Conservation (phyloP, 2,329 filamentous ascomycete species). For the Scytalidium lignicola region DNA sequence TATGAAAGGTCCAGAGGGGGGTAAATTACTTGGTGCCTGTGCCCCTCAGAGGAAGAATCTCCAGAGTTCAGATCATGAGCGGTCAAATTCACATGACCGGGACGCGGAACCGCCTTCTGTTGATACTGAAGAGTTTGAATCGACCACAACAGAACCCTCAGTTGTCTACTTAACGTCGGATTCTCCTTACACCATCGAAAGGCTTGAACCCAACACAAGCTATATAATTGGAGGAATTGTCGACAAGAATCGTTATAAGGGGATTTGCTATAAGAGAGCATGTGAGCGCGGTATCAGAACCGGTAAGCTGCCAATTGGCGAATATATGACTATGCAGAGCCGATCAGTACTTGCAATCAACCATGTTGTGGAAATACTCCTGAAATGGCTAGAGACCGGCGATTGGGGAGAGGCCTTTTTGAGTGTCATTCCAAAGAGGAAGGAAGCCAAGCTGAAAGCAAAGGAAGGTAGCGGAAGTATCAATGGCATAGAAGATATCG, state of each 20-base stretch:
- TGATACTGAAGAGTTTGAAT: not conserved
- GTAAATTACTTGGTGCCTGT: slow-evolving; percentile 51
- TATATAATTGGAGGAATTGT: slow-evolving; percentile 95
- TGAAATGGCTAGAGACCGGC: slow-evolving; percentile 82
- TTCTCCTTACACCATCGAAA: slow-evolving; percentile 76
- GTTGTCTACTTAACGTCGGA: slow-evolving; percentile 90
- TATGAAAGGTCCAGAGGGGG: slow-evolving; percentile 57
- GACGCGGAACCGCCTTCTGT: not conserved
- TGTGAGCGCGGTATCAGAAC: slow-evolving; percentile 72
- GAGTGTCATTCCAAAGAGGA: slow-evolving; percentile 82
- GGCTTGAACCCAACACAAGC: slow-evolving; percentile 79
- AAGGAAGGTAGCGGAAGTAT: slow-evolving; percentile 13
- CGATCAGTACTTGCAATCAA: slow-evolving; percentile 87
- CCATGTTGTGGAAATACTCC: slow-evolving; percentile 95
- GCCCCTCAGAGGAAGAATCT: slow-evolving; percentile 14
- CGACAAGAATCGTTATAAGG: slow-evolving; percentile 95
- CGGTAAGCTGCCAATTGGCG: slow-evolving; percentile 88
- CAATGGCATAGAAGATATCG: slow-evolving; percentile 5
- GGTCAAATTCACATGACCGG: not conserved
- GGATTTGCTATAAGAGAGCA: slow-evolving; percentile 82
- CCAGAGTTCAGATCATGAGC: not conserved
- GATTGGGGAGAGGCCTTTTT: slow-evolving; percentile 92
- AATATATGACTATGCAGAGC: slow-evolving; percentile 87
- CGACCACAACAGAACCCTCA: slow-evolving; percentile 38
- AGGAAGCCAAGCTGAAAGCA: slow-evolving; percentile 65